Conservation (phyloP, 2,329 filamentous ascomycete species). For the Trichoderma lentiforme region DNA sequence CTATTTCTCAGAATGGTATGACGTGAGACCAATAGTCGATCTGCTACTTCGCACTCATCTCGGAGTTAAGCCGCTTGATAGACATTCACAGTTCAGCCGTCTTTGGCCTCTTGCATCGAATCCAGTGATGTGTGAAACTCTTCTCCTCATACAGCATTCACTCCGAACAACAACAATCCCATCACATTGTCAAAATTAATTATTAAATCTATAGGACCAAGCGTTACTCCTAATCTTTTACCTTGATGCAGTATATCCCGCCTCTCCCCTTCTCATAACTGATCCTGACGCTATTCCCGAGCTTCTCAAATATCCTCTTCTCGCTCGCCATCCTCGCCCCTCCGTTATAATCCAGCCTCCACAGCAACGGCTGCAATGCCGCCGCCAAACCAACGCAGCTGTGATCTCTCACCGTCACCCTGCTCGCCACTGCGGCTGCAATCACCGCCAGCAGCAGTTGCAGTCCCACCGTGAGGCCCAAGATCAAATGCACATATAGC, state of each 20-base stretch:
- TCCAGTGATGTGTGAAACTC: background rate
- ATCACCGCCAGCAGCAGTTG: conserved; percentile 30
- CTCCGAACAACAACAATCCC: no score
- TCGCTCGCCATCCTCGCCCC: conserved; percentile 22
- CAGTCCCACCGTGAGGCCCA: conserved; percentile 31
- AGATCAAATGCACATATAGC: conserved; percentile 31
- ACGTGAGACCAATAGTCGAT: background rate
- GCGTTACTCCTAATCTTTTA: background rate
- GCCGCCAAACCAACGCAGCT: conserved; percentile 24
- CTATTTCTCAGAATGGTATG: background rate
- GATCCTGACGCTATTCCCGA: background rate
- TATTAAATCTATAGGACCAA: background rate
- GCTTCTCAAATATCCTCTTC: conserved; percentile 20
- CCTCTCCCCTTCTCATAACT: conserved; percentile 7
- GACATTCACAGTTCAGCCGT: background rate
- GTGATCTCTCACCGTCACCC: conserved; percentile 28
- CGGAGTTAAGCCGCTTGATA: background rate
- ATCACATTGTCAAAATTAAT: background rate
- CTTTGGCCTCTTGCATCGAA: background rate
- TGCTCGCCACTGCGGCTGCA: conserved; percentile 26
- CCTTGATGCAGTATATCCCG: conserved; percentile 10
- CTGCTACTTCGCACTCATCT: background rate
- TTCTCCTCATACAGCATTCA: background rate
- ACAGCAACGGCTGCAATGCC: conserved; percentile 22
- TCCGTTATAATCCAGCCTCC: conserved; percentile 20